Percentiles rank a stretch among this genome's conserved stretches.
These are phyloP conservation scores for Papilionanthe hybrid DNA, from an alignment of 116 monocot genomes.

Conservation along the genomic window DNA sequence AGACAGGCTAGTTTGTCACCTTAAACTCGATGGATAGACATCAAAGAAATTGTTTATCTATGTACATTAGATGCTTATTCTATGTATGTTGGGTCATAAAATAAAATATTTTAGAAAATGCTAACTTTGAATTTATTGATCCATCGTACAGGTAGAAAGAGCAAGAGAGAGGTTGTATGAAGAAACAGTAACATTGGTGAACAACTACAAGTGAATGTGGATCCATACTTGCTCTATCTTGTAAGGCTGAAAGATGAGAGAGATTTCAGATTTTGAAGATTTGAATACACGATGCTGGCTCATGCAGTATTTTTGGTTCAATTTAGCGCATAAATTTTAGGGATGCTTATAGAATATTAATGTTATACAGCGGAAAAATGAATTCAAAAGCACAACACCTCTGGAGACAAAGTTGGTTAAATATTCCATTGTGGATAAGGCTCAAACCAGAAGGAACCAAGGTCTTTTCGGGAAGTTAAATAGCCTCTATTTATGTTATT, in stretches of 20 bases:
- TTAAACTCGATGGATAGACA: not conserved
- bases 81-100: not conserved
- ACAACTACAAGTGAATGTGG: not conserved
- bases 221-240: not conserved
- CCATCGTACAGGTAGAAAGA: conserved; percentile 23
- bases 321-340: not conserved
- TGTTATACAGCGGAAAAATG: not conserved
- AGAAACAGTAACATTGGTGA: conserved; percentile 8
- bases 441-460: not conserved
- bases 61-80: not conserved
- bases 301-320: conserved; percentile 9
- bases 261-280: not conserved
- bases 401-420: not conserved
- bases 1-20: conserved; percentile 31
- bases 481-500: too few relatives aligned
- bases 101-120: not conserved
- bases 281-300: not conserved
- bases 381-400: not conserved
- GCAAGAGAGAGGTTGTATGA: conserved; percentile 22
- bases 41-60: not conserved
- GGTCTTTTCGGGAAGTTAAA: not conserved
- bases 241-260: not conserved
- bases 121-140: not conserved
- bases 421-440: not conserved
- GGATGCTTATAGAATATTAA: not conserved